These are phyloP conservation scores for Neurospora cerealis DNA, from an alignment of 495 filamentous ascomycete species.

Conservation along the genomic window DNA sequence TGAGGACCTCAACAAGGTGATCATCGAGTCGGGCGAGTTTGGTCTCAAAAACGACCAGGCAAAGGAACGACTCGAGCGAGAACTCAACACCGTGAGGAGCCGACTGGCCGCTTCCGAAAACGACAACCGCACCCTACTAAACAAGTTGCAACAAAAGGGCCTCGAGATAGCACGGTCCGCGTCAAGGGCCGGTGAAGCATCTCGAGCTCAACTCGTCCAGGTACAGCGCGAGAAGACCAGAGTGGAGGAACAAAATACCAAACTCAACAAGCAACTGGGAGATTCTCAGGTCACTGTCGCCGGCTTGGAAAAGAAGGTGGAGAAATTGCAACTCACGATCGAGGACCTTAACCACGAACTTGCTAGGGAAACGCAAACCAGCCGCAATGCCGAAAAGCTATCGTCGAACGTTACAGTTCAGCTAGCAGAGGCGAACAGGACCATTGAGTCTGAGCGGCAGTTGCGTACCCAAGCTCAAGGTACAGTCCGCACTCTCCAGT, in stretches of 20 bases:
- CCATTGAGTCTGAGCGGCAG: conserved; percentile 83
- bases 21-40: conserved; percentile 81
- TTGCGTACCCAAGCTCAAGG: conserved; percentile 75
- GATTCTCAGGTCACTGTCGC: conserved; percentile 78
- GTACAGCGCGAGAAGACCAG: conserved; percentile 80
- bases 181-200: conserved; percentile 76
- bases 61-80: conserved; percentile 84
- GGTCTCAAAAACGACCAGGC: conserved; percentile 81
- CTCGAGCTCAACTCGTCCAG: conserved; percentile 62
- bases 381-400: conserved; percentile 80
- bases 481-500: conserved; percentile 72
- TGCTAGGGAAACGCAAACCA: conserved; percentile 80
- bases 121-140: conserved; percentile 88
- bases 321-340: conserved; percentile 78
- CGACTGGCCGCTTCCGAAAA: conserved; percentile 90
- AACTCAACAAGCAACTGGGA: conserved; percentile 72
- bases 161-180: conserved; percentile 89
- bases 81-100: conserved; percentile 87
- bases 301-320: conserved; percentile 88
- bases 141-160: conserved; percentile 96
- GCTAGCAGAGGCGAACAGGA: conserved; percentile 79
- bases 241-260: conserved; percentile 73
- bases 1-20: conserved; percentile 70
- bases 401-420: conserved; percentile 77
- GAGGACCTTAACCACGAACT: conserved; percentile 95